Percentiles rank a stretch among this genome's conserved stretches.
Conservation (phyloP, 768 basidiomycete genomes). For the Termitomyces sp. region DNA sequence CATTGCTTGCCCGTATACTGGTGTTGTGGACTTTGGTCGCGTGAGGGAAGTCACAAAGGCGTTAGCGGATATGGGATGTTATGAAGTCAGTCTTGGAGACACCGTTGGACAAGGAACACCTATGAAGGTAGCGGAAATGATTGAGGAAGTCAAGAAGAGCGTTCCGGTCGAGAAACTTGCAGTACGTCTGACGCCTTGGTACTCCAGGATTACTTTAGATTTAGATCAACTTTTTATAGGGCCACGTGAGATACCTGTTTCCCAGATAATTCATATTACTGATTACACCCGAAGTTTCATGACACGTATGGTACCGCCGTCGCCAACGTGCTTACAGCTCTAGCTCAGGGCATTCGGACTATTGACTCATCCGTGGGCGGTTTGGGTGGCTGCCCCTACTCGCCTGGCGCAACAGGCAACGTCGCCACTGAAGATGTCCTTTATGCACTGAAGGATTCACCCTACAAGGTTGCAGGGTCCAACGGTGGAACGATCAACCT, state of each 20-base stretch:
- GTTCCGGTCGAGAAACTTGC: slow-evolving; percentile 70
- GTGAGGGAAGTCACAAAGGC: slow-evolving; percentile 71
- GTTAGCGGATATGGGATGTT: slow-evolving; percentile 87
- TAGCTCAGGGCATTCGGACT: slow-evolving; percentile 72
- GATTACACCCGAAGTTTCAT: slow-evolving; percentile 57
- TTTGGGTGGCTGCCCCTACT: slow-evolving; percentile 93
- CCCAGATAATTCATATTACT: background rate
- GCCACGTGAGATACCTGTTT: slow-evolving; percentile 4
- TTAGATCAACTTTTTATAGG: slow-evolving; percentile 1
- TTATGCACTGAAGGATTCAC: slow-evolving; percentile 71
- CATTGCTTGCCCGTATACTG: slow-evolving; percentile 85
- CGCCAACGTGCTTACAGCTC: slow-evolving; percentile 70
- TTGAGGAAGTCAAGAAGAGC: slow-evolving; percentile 64
- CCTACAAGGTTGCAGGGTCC: slow-evolving; percentile 50
- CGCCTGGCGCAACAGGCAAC: slow-evolving; percentile 94
- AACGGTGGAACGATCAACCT: slow-evolving; percentile 47
- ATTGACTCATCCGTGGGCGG: slow-evolving; percentile 86
- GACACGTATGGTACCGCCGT: slow-evolving; percentile 87
- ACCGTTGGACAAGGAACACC: slow-evolving; percentile 89
- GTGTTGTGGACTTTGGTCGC: slow-evolving; percentile 57
- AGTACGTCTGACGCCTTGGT: slow-evolving; percentile 32
- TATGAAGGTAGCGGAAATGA: slow-evolving; percentile 57
- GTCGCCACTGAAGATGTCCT: slow-evolving; percentile 92
- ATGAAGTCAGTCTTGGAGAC: slow-evolving; percentile 90
- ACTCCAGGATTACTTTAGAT: background rate